Conservation (phyloP, 2,329 filamentous ascomycete species). For the Metarhizium rileyi region DNA sequence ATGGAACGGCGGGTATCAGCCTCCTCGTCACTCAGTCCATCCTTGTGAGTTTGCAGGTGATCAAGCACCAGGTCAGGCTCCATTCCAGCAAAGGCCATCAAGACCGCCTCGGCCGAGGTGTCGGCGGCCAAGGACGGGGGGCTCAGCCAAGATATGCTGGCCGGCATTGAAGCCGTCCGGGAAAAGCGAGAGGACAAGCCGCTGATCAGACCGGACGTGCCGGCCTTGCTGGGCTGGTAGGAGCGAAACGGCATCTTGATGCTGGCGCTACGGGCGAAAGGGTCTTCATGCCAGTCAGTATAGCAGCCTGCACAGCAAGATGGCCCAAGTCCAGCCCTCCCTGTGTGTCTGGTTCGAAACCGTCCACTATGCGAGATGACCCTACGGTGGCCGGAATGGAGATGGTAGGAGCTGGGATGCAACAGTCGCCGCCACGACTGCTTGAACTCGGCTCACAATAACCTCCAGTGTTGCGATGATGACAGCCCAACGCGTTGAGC, state of each 20-base stretch:
- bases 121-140: constrained; percentile 8
- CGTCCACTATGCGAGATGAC: no score
- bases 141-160: constrained; percentile 7
- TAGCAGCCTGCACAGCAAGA: no score
- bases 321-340: no score
- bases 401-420: constrained; percentile 4
- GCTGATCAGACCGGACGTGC: neutral
- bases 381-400: constrained; percentile 10
- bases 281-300: constrained; percentile 9
- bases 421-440: constrained; percentile 11
- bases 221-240: neutral
- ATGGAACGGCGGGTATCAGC: constrained; percentile 12
- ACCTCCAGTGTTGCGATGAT: constrained; percentile 11
- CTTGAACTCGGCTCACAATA: constrained; percentile 3
- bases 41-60: constrained; percentile 12
- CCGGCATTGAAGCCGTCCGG: constrained; percentile 2
- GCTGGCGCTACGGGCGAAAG: neutral
- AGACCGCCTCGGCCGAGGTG: constrained; percentile 11
- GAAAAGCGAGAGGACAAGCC: constrained; percentile 1
- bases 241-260: constrained; percentile 4
- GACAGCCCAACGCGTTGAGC: constrained; percentile 10
- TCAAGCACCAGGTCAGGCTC: constrained; percentile 10
- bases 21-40: constrained; percentile 14
- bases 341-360: no score
- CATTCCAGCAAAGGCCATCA: constrained; percentile 13